A percentile compares a stretch with the other conserved stretches of the same genome.
Evolutionary conservation across 441 rosid species (phyloP).

Genomic region (Bocquillonia castaneifolia): DNA sequence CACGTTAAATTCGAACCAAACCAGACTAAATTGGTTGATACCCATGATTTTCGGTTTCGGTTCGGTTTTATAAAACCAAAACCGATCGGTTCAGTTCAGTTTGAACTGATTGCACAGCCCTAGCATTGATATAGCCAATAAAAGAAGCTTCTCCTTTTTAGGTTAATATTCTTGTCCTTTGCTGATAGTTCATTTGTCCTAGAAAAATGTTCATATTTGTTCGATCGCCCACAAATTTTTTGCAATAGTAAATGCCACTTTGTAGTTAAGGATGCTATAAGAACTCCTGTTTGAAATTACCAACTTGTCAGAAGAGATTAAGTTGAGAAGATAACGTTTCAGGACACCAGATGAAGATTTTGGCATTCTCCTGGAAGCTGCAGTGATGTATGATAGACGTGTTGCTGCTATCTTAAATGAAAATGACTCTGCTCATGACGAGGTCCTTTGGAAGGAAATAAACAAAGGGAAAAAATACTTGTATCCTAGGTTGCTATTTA

Average conservation of each 20-base stretch:
- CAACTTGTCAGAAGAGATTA: not conserved
- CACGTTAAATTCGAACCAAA: too few species aligned
- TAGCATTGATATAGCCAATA: too few species aligned
- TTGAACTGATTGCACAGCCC: too few species aligned
- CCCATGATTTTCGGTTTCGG: too few species aligned
- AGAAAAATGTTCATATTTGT: not conserved
- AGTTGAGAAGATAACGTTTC: constrained; percentile 23
- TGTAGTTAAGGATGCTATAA: not conserved
- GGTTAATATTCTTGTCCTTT: not conserved
- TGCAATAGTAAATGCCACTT: not conserved
- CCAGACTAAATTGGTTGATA: too few species aligned
- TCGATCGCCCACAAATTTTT: not conserved
- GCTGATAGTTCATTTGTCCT: not conserved
- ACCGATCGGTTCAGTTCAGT: too few species aligned
- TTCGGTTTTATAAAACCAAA: too few species aligned
- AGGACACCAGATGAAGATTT: constrained; percentile 99
- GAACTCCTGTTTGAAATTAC: not conserved
- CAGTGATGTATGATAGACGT: constrained; percentile 91
- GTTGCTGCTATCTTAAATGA: constrained; percentile 78
- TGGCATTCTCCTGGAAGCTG: constrained; percentile 89
- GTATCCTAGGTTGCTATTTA: constrained; percentile 74
- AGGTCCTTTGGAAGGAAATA: constrained; percentile 45
- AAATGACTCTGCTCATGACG: constrained; percentile 47
- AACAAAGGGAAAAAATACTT: constrained; percentile 41
- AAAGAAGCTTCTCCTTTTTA: not conserved